Conservation (phyloP, 1,284 basidiomycete species). For the Moesziomyces globuligerus region DNA sequence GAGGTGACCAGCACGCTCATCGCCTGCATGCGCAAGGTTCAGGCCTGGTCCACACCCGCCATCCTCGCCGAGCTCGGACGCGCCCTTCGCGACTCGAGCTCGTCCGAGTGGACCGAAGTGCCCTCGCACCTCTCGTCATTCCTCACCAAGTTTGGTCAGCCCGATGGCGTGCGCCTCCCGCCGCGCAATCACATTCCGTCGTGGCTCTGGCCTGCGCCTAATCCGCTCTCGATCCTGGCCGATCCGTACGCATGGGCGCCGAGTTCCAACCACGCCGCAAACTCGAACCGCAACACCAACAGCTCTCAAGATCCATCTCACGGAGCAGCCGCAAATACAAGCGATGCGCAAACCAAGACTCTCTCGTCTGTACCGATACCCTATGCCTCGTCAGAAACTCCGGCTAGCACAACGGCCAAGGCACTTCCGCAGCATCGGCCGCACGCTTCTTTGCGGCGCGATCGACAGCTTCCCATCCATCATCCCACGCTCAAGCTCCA, state of each 20-base stretch:
- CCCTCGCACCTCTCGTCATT: conserved; percentile 56
- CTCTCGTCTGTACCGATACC: conserved; percentile 1
- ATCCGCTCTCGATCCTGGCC: conserved; percentile 30
- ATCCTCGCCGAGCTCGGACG: conserved; percentile 56
- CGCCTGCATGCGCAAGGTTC: conserved; percentile 62
- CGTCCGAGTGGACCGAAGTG: conserved; percentile 48
- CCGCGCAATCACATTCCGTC: conserved; percentile 50
- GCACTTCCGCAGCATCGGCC: conserved; percentile 11
- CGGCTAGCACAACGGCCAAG: not conserved
- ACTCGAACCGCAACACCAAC: conserved; percentile 8
- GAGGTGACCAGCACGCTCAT: conserved; percentile 59
- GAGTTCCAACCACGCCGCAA: conserved; percentile 5
- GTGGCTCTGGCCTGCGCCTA: conserved; percentile 56
- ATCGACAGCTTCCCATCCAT: conserved; percentile 48
- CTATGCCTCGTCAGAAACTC: conserved; percentile 10
- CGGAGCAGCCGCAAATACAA: not conserved
- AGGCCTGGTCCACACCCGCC: conserved; percentile 54
- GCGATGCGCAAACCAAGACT: conserved; percentile 4
- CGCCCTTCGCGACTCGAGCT: conserved; percentile 49
- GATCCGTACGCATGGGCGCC: conserved; percentile 38
- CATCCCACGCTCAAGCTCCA: conserved; percentile 59
- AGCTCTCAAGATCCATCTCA: conserved; percentile 5
- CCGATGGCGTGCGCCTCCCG: conserved; percentile 56
- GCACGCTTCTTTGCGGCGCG: conserved; percentile 9
- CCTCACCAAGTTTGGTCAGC: conserved; percentile 59